Percentiles rank a stretch among this genome's conserved stretches.
Conservation (phyloP, 176 grass and related monocot species). For the Lolium perenne region DNA sequence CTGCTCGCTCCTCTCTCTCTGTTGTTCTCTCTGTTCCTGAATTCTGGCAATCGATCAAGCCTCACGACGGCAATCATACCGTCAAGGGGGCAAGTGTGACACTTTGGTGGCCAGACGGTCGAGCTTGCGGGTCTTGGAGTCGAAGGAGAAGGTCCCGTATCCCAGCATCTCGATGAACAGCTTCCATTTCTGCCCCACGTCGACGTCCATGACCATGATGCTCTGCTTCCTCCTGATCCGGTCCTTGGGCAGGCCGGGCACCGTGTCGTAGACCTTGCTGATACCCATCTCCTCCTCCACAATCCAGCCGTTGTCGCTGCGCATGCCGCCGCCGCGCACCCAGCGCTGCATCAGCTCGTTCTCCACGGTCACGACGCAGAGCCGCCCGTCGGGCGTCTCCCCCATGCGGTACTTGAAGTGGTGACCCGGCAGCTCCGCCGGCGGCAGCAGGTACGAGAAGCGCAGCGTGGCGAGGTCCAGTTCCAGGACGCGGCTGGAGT, state of each 20-base stretch:
- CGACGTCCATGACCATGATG: neutral
- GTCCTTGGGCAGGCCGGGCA: constrained; percentile 12
- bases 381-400: constrained; percentile 5
- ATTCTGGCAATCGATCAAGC: too few species aligned
- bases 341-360: neutral
- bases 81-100: too few species aligned
- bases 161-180: constrained; percentile 17
- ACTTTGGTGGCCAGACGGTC: neutral
- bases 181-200: too few species aligned
- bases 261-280: neutral
- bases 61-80: too few species aligned
- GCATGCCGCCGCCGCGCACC: neutral
- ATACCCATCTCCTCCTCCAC: neutral
- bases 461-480: constrained; percentile 10
- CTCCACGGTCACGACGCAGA: constrained; percentile 2
- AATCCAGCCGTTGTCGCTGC: constrained; percentile 9
- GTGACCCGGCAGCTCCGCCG: neutral
- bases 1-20: too few species aligned
- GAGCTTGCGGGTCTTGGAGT: constrained; percentile 4
- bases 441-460: neutral
- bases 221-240: neutral
- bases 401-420: neutral
- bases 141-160: neutral
- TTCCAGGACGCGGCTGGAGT: neutral
- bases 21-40: too few species aligned